Base-by-base conservation (phyloP, 805 yeast genomes). In the Hermanozyma aechmeae region DNA sequence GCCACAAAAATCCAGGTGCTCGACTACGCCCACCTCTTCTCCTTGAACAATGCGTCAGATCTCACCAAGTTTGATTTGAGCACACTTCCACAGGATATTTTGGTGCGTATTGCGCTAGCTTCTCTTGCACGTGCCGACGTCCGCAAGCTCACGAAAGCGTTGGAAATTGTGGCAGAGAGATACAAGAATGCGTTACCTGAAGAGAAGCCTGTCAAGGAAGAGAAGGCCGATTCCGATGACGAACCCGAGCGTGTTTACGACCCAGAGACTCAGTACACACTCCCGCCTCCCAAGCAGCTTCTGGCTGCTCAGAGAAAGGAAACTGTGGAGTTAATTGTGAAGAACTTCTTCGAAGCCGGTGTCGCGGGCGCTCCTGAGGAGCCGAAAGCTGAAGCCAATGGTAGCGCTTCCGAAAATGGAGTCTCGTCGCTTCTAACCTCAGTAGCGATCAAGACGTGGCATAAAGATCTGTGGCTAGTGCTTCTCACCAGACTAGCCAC, bases 401-500 rank as follows among this genome's bases (percentile, higher is more conserved):
- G 26, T 25, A 33, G 24, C 23, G 39, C 30, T 29, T n/a, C 43
- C 37, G 14, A 48, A 32, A 7, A 9, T 7, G 35, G 50, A 53
- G 30, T 62, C 56, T 27, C 60, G 46, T 37, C 52, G 29, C 44
- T 65, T 11, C 70, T 89, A 65, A 68, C 76, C 6, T 73, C 68
- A 35, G 57, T 68, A 7, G 76, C 74, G 3, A 67, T 70, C 17
- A 51, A 62, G 8, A 50, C 57, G 15, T 71, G 77, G 77, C 60
- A 56, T 27, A 68, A 65, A 23, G 78, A 77, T 37, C 73, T 89
- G 2, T 86, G 96, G 95, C 57, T 84, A 10, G 61, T 77, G 4
- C 46, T 89, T 10, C 59, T 87, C 23, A 72, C 85, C 1, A 64
- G 97, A 47, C 54, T 86, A 25, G 82, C 92, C 0, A 77, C 95